Evolutionary conservation across 257 asterid genomes (phyloP), one percentile per base, ranked within the genome.

Genomic region (Solanum sitiens): DNA sequence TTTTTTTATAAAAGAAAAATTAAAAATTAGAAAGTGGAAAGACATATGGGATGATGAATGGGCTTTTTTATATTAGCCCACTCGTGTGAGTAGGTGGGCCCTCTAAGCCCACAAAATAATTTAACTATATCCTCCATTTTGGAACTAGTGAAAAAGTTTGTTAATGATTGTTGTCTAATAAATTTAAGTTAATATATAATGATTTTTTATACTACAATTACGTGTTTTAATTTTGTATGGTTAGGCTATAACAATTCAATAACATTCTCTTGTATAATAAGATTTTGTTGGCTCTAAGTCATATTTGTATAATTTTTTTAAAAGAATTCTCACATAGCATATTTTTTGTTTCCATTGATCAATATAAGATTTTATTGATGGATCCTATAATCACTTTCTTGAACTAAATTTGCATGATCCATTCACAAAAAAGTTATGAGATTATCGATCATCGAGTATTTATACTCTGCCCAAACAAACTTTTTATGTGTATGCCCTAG

Each of bases 381-480:
- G 2, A 7, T 20, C 8, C 0, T n/a, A 56, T 7, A 56, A 56
- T 56, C 25, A 20, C 11, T 20, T 56, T 56, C 65, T 20, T 20
- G 65, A 56, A 56, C 65, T 56, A 56, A 56, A 18, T 35, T 35
- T 42, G 3, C 3, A 42, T 9, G 12, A 42, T 42, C 45, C 4
- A 10, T 42, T 8, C 5, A 21, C 0, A 59, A 59, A 59, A 59
- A 59, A 59, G 2, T 59, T 21, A 20, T 20, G 0, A 8, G 5
- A 20, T 20, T 59, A 59, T 59, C 3, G 2, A 59, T 59, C 12
- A 21, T 59, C 12, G 27, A 59, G 27, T 20, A 59, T 59, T 20
- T 59, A 59, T 59, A 59, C 0, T 0, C 0, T 0, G 67, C 5
- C 6, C 12, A 21, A 3, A 20, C 12, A 59, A 59, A 59, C 5